Evolutionary conservation across 2,329 filamentous ascomycete genomes (phyloP), one percentile per base, ranked within the genome.

Genomic region (Colletotrichum sp.): DNA sequence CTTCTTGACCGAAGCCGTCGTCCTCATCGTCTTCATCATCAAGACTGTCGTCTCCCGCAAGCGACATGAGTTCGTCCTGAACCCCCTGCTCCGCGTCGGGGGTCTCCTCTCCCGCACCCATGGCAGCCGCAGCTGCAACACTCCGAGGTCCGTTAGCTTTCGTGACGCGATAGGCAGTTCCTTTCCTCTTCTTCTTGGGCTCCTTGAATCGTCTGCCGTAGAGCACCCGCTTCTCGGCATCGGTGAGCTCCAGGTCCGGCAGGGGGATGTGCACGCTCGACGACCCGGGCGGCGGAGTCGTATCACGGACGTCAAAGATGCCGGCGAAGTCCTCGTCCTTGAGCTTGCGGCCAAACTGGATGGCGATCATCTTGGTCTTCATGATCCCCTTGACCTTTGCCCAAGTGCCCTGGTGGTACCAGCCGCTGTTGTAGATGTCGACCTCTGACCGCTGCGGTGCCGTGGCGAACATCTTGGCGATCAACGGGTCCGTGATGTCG

Each of bases 351-450:
- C 88, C 87, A 61, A 90, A 90, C 24, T 92, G 89, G 62, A 96
- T 90, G 1, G 91, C 90, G 13, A 92, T 89, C 80, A 98, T 92
- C 85, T 98, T 98, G 64, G 93, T 92, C 81, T 96, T 95, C 93
- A 98, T 96, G 78, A 98, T 93, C 4, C 94, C 92, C 80, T 96
- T 96, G 59, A 93, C 92, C 81, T 98, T 98, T 59, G 93, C 92
- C 88, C 95, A 93, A 1, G 94, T 92, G 7, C 95, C 95, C 73
- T 93, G 94, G 77, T 93, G 91, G 81, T 93, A 98, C 95, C 95
- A 99, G 2, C 96, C 96, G 79, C 95, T 94, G 59, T 89, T 89
- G 65, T 87, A 81, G 7, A 87, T 83, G 78, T 94, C 92, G 83
- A 91, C 94, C 12, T 86, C 85, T 1, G 86, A 81, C 6, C 92